phyloP scores from a whole-genome alignment of 164 flowering plant genomes.

The Tinospora cordifolia region DNA sequence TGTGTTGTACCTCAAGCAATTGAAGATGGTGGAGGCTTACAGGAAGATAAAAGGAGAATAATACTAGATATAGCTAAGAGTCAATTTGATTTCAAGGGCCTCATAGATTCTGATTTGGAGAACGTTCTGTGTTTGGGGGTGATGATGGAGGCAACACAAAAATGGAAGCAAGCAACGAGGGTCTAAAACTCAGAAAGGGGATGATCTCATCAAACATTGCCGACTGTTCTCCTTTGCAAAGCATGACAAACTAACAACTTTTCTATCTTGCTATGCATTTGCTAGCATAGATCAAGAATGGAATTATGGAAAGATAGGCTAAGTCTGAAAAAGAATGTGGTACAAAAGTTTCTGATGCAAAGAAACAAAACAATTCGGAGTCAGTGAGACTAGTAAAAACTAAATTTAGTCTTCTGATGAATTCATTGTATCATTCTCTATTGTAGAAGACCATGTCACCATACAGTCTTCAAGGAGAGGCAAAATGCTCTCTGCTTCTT shows the following conservation, averaged over 20 bases:
- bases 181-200: not conserved
- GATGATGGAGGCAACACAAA: not conserved
- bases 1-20: not conserved
- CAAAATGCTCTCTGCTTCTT: not conserved
- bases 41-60: not conserved
- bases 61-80: not conserved
- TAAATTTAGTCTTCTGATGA: not conserved
- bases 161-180: not conserved
- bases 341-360: not conserved
- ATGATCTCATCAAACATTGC: not conserved
- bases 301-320: not conserved
- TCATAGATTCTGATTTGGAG: not conserved
- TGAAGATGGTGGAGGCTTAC: not conserved
- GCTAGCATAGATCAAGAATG: not conserved
- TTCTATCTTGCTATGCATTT: not conserved
- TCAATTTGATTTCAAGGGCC: not conserved
- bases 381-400: not conserved
- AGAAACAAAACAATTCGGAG: not conserved
- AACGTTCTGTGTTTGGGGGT: not conserved
- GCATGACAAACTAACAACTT: not conserved
- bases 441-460: not conserved
- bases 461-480: not conserved
- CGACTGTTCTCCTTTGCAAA: not conserved
- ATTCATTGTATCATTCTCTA: too few relatives aligned
- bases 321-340: not conserved